Evolutionary conservation across 345 rosid genomes (phyloP).

Genomic region (Laguncularia racemosa): DNA sequence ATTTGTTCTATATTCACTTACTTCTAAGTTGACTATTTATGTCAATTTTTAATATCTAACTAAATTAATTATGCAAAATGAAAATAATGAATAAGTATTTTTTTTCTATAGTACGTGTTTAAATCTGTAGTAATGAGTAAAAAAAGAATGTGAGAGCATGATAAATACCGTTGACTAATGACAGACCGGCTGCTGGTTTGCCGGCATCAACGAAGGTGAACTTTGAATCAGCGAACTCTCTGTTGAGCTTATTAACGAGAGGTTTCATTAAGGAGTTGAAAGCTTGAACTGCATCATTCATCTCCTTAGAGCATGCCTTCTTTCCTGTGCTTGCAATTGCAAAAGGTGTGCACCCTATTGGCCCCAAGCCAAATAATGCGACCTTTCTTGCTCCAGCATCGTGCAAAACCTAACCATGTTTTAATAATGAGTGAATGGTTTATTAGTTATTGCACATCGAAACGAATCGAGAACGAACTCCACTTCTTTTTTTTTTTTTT

Average conservation of each 20-base stretch:
- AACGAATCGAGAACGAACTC: too few relatives aligned
- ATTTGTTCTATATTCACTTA: too few relatives aligned
- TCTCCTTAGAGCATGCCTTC: slow-evolving; percentile 24
- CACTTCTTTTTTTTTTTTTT: too few relatives aligned
- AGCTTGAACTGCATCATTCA: slow-evolving; percentile 34
- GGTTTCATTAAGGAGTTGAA: slow-evolving; percentile 40
- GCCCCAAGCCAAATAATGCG: slow-evolving; percentile 39
- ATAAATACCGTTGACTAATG: background rate
- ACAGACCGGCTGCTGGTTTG: background rate
- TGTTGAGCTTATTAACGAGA: slow-evolving; percentile 40
- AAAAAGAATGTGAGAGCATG: background rate
- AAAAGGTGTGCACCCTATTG: slow-evolving; percentile 59
- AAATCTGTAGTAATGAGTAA: background rate
- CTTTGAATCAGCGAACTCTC: slow-evolving; percentile 30
- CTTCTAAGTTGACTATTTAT: too few relatives aligned
- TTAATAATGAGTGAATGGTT: too few relatives aligned
- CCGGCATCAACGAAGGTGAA: slow-evolving; percentile 20
- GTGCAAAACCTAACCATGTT: slow-evolving; percentile 30
- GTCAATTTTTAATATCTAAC: too few relatives aligned
- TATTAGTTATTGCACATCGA: too few relatives aligned
- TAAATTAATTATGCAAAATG: too few relatives aligned
- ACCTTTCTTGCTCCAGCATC: slow-evolving; percentile 49
- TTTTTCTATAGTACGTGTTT: too few relatives aligned
- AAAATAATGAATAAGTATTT: too few relatives aligned
- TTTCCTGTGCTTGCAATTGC: slow-evolving; percentile 21